These are phyloP conservation scores for Phytophthora citricola DNA, from an alignment of 352 stramenopile species.

Conservation along the genomic window DNA sequence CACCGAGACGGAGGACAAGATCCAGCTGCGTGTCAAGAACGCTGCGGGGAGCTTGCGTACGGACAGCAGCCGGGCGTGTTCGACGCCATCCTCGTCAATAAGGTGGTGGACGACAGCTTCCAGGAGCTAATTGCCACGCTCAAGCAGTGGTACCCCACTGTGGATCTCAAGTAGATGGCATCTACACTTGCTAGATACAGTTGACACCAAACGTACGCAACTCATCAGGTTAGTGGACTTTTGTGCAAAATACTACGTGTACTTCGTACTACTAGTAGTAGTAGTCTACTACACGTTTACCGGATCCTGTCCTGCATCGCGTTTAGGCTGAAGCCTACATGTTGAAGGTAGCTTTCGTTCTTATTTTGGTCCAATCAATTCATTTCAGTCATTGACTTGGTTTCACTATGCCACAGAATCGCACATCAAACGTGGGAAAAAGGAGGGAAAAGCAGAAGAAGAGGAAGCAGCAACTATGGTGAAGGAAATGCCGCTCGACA, in stretches of 20 bases:
- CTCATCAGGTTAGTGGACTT: too few relatives aligned
- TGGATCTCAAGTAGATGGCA: conserved; percentile 53
- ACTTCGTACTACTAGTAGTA: too few relatives aligned
- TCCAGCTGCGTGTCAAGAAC: conserved; percentile 94
- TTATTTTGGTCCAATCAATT: neutral
- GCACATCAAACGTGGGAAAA: conserved; percentile 23
- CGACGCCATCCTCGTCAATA: conserved; percentile 91
- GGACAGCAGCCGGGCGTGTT: conserved; percentile 85
- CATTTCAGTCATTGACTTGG: neutral
- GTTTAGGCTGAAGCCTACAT: too few relatives aligned
- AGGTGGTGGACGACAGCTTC: conserved; percentile 87
- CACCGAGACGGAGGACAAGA: conserved; percentile 97
- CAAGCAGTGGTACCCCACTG: conserved; percentile 76
- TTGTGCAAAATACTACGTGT: too few relatives aligned
- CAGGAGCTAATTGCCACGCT: conserved; percentile 69
- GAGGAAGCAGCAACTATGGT: conserved; percentile 17
- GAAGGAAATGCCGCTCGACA: conserved; percentile 66
- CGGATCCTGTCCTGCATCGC: too few relatives aligned
- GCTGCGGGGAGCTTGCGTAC: conserved; percentile 94
- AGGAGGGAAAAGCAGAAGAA: conserved; percentile 12
- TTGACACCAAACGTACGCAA: too few relatives aligned
- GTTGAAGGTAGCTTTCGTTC: too few relatives aligned
- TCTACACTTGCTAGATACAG: too few relatives aligned
- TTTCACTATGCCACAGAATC: conserved; percentile 3
- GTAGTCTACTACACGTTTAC: too few relatives aligned